Base-by-base conservation (phyloP, 208 protist species). In the Leishmania martiniquensis region DNA sequence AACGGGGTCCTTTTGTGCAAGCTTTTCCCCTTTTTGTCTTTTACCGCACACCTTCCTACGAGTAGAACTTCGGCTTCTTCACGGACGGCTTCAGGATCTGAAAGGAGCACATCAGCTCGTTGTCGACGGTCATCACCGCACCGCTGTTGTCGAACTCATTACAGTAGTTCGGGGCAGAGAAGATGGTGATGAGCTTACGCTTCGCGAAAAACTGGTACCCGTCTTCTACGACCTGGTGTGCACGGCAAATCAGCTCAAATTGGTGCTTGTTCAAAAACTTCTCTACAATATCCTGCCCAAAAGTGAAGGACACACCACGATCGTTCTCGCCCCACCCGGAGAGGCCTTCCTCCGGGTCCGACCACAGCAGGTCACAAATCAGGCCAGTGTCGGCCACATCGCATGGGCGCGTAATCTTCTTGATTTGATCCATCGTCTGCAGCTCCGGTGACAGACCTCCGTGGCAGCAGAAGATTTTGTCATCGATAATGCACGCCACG, bases 301-400 rank as follows among this genome's bases (percentile, higher is more conserved):
- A 99, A 47, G 93, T 95, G 79, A 95, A 98, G 17, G 93, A 97
- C 59, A 97, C 97, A n/a, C 95, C 94, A 62, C 96, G 86, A 57
- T 99, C 94, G 71, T 99, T 98, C 80, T 97, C 93, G 51, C 94
- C 94, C 96, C 96, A 98, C 45, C 95, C 93, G 12, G 88, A 86
- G 55, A 97, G 87, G 29, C 87, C 91, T 77, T 98, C 96, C 74
- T 99, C 99, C 25, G 99, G 99, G 87, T 99, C 99, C 1, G 98
- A 98, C 99, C 99, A 99, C 9, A 99, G 88, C n/a, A 99, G 87
- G 83, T 99, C 99, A 90, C 99, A 99, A 13, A 99, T 94, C 45
- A 99, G 92, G 4, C 99, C 98, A 17, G 91, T 98, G 87, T 99
- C 99, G n/a, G 99, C 99, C 15, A 99, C 98, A 83, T 99, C 98